Evolutionary conservation across 2,329 filamentous ascomycete species (phyloP), one percentile per base, ranked within the genome.

Genomic region (Sarocladium strictum): DNA sequence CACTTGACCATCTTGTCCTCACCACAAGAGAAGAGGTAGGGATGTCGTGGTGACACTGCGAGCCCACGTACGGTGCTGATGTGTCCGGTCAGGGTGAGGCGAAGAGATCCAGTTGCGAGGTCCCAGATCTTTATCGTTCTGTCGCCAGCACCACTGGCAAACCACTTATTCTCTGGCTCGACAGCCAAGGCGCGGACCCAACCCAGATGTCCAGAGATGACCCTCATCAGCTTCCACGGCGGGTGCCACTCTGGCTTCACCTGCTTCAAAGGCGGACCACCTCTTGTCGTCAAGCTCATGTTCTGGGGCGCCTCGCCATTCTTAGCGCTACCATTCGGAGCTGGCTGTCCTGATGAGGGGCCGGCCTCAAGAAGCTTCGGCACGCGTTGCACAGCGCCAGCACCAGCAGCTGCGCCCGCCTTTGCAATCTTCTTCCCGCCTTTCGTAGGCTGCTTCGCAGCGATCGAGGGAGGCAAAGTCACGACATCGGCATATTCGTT

Each of bases 1-100:
- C 94, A 99, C 73, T 99, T 99, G 58, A 99, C 94, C 92, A 97
- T 97, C 76, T 99, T 99, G 70, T 99, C 94, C 72, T 99, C 94
- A 56, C 90, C 95, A 65, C 94, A 99, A 11, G 91, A 96, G 72
- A 99, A 99, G 10, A 99, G 80, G 67, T 99, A 99, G 0, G 94
- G 95, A 72, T 99, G 94, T 47, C 94, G 79, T 15, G 92, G 89
- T 19, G 90, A 96, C 7, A 99, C 90, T 0, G 93, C 94, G 49
- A 99, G 79, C 2, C 94, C 94, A 53, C 92, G 85, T 1, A 97
- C 92, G 3, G 90, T 95, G 50, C 90, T 95, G 64, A 96, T 97
- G 71, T 97, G 93, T 33, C 93, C 93, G 1, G 93, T 97, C 57
- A 97, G 74, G 0, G 93, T 97, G 59, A 97, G 74, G 55, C 85